Conservation (phyloP, 2,329 filamentous ascomycete species). For the Acrocalymma vagum region DNA sequence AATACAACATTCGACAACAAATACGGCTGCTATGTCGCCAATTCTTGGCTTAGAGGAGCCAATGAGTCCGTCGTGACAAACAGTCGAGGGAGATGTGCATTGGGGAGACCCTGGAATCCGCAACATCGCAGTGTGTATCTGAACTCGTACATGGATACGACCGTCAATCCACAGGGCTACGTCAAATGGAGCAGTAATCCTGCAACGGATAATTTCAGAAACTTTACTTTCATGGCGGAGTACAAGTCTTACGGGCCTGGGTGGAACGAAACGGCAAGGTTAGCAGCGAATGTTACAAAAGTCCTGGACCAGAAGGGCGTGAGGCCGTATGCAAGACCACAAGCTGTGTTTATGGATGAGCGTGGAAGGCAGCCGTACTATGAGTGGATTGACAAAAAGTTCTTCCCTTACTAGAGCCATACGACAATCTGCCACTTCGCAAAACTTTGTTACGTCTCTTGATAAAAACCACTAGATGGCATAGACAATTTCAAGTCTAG, state of each 20-base stretch:
- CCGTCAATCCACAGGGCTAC: constrained; percentile 63
- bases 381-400: too few relatives aligned
- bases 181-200: constrained; percentile 61
- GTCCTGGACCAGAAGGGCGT: constrained; percentile 54
- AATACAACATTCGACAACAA: constrained; percentile 73
- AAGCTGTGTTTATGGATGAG: too few relatives aligned
- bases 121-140: constrained; percentile 66
- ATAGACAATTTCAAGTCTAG: too few relatives aligned
- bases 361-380: too few relatives aligned
- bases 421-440: too few relatives aligned
- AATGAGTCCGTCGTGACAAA: constrained; percentile 54
- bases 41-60: constrained; percentile 62
- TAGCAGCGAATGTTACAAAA: constrained; percentile 52
- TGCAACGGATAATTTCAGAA: constrained; percentile 51
- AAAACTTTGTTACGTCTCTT: too few relatives aligned
- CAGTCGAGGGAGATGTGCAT: constrained; percentile 60
- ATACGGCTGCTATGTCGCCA: constrained; percentile 71
- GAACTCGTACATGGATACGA: constrained; percentile 63
- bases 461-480: too few relatives aligned
- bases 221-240: constrained; percentile 65
- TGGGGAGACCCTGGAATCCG: constrained; percentile 71
- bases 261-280: constrained; percentile 59
- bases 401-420: too few relatives aligned
- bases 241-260: constrained; percentile 63
- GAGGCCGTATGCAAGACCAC: too few relatives aligned